phyloP scores from a whole-genome alignment of 2,329 filamentous ascomycete genomes.

The Pseudogymnoascus sp. region DNA sequence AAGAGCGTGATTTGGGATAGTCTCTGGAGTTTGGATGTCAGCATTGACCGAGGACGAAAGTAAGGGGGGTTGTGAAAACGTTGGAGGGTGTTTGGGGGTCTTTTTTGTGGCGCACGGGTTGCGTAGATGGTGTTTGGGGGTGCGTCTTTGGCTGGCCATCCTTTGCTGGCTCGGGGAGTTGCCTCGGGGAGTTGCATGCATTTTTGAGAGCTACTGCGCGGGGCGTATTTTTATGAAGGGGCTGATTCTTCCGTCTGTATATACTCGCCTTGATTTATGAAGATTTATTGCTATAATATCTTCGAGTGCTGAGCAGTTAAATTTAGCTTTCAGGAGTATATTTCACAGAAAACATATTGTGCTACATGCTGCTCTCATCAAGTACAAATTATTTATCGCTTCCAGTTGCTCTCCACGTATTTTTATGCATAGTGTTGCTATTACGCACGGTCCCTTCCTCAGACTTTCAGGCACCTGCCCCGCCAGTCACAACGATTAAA shows the following conservation, averaged over 20 bases:
- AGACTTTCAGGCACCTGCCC: not conserved
- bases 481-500: not conserved
- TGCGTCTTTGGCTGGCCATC: not conserved
- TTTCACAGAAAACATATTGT: not conserved
- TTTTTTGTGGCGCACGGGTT: not conserved
- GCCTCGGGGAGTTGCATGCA: not conserved
- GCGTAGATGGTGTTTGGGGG: not conserved
- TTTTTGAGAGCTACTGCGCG: not conserved
- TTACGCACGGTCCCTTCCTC: not conserved
- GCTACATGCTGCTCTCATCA: not conserved
- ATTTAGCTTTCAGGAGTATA: not conserved
- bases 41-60: conserved; percentile 38
- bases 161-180: not conserved
- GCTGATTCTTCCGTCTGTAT: not conserved
- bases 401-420: not conserved
- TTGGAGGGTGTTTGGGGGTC: not conserved
- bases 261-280: not conserved
- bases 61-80: not conserved
- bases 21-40: conserved; percentile 54
- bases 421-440: not conserved
- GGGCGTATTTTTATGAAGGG: not conserved
- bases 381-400: not conserved
- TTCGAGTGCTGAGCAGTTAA: not conserved
- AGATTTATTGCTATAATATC: not conserved
- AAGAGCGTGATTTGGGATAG: conserved; percentile 55